Percentiles rank a stretch among this genome's conserved stretches.
Conservation (phyloP, 2,329 filamentous ascomycete species). For the Botrytis squamosa region DNA sequence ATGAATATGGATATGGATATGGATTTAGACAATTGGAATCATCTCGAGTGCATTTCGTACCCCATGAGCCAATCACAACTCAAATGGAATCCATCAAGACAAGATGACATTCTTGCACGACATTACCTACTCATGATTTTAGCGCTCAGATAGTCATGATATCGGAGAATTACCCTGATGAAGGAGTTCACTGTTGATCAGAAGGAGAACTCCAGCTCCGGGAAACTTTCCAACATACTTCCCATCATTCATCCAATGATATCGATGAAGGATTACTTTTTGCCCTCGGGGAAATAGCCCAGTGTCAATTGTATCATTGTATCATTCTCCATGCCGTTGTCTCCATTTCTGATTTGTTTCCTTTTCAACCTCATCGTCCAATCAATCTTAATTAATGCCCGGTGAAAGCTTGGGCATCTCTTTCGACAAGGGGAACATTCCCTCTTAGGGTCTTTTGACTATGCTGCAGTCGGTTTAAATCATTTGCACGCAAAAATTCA, state of each 20-base stretch:
- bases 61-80: not conserved
- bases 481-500: not conserved
- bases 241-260: too few relatives aligned
- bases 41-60: not conserved
- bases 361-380: not conserved
- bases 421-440: not conserved
- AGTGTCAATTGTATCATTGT: not conserved
- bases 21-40: not conserved
- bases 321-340: not conserved
- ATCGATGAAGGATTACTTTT: not conserved
- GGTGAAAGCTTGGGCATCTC: not conserved
- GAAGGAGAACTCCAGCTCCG: not conserved
- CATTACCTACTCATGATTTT: conserved; percentile 1
- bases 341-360: not conserved
- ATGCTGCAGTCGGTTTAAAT: not conserved
- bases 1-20: too few relatives aligned
- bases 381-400: not conserved
- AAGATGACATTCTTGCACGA: not conserved
- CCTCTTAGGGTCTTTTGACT: not conserved
- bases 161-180: not conserved
- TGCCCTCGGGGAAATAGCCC: not conserved
- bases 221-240: not conserved
- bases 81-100: not conserved
- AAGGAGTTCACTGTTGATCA: not conserved
- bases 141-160: not conserved